Base-by-base conservation (phyloP, 768 basidiomycete genomes). In the Boletus huronensis region DNA sequence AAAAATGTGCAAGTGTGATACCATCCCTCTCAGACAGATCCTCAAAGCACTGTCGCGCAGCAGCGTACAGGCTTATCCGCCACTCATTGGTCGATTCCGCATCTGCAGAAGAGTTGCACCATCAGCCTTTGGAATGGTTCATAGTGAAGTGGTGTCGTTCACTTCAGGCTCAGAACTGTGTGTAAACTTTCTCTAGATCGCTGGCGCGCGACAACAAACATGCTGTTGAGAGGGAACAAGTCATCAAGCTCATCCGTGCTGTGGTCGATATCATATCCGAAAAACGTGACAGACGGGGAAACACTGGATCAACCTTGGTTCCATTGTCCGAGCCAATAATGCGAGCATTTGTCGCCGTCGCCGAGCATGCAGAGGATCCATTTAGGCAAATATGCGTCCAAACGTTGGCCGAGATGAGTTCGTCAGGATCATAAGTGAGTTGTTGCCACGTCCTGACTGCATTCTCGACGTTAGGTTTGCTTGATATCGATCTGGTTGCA, bases 291-390 rank as follows among this genome's bases (percentile, higher is more conserved):
- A 72, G 74, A 40, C 68, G 75, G 26, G 72, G 73, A 21, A 72
- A 72, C 36, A 57, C 56, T 9, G 76, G 75, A 10, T 64, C 75
- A 10, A 78, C 79, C 11, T 68, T 68, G 3, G 79, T 88, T 5
- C 85, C 84, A 13, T 68, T 93, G 47, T 86, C 88, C 7, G 84
- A 90, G 62, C 75, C 84, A 28, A 80, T 93, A 48, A 82, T 98
- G 74, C 83, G 97, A 31, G 90, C 92, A 11, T 74, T 98, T n/a
- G 83, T 98, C 38, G 91, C 95, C 9, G 83, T 97, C 13, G 93
- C 95, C 0, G 97, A 99, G 68, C 89, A 93, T 53, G 78, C 82
- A 10, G 97, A 98, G 59, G 97, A 98, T 63, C 86, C 89, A 1
- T 90, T 98, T 64, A 79, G 88, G 53, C 77, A 81, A 1, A 82